Conservation (phyloP, 1,284 basidiomycete species). For the Gymnopus androsaceus region DNA sequence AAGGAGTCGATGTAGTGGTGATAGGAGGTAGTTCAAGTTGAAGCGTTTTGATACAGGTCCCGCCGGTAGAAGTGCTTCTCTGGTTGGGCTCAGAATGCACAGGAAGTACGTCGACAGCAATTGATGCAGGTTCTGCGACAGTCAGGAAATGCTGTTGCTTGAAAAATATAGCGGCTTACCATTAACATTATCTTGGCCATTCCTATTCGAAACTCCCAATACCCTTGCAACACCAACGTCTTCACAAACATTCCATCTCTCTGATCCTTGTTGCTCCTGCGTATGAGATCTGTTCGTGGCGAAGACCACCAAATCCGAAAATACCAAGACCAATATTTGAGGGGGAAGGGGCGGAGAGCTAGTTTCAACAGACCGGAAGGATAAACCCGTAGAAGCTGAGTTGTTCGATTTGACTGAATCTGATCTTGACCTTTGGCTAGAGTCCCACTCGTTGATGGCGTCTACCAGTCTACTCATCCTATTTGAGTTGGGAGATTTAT, state of each 20-base stretch:
- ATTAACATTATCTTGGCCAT: conserved; percentile 23
- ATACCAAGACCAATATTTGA: conserved; percentile 58
- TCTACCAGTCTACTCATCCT: conserved; percentile 36
- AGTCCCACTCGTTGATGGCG: conserved; percentile 44
- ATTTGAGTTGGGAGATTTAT: conserved; percentile 1
- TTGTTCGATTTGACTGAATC: conserved; percentile 47
- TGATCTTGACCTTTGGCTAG: conserved; percentile 43
- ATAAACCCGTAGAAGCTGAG: conserved; percentile 36
- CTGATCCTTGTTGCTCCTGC: conserved; percentile 26
- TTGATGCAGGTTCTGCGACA: conserved; percentile 1
- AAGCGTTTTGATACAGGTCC: conserved; percentile 4
- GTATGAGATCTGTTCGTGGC: conserved; percentile 23
- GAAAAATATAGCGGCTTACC: conserved; percentile 18
- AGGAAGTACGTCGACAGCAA: conserved; percentile 7
- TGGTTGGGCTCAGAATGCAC: conserved; percentile 23
- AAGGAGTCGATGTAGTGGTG: neutral
- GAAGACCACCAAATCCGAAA: conserved; percentile 69
- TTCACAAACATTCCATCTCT: conserved; percentile 48
- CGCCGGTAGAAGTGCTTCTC: conserved; percentile 21
- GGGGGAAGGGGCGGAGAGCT: conserved; percentile 22
- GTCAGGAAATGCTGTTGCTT: conserved; percentile 3
- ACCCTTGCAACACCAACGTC: conserved; percentile 59
- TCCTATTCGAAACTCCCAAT: conserved; percentile 39
- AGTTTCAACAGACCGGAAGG: conserved; percentile 24
- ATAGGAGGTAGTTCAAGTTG: conserved; percentile 5